A percentile compares a stretch with the other conserved stretches of the same genome.
These are phyloP conservation scores for Dendrothele bispora DNA, from an alignment of 768 basidiomycete genomes.

Conservation along the genomic window DNA sequence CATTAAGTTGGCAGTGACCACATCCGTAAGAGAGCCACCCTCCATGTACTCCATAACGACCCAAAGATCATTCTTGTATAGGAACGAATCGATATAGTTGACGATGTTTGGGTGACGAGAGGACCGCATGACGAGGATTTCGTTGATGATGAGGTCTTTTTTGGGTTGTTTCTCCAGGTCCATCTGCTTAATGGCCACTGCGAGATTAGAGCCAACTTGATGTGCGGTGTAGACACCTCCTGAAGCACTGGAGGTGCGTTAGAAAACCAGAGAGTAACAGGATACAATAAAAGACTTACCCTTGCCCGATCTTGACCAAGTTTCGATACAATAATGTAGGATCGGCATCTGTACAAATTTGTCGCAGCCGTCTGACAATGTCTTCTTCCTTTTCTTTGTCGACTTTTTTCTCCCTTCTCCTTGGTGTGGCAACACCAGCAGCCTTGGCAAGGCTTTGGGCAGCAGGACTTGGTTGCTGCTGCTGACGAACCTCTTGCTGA, in stretches of 20 bases:
- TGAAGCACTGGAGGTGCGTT: slow-evolving; percentile 80
- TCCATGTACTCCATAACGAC: slow-evolving; percentile 99
- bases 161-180: slow-evolving; percentile 99
- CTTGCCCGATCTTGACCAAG: slow-evolving; percentile 96
- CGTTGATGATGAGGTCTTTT: slow-evolving; percentile 99
- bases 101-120: slow-evolving; percentile 98
- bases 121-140: slow-evolving; percentile 98
- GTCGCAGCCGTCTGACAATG: slow-evolving; percentile 86
- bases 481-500: slow-evolving; percentile 19
- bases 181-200: slow-evolving; percentile 99
- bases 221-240: slow-evolving; percentile 99
- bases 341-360: slow-evolving; percentile 97
- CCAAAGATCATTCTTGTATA: slow-evolving; percentile 98
- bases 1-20: slow-evolving; percentile 95
- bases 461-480: slow-evolving; percentile 60
- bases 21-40: slow-evolving; percentile 91
- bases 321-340: slow-evolving; percentile 92
- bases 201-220: slow-evolving; percentile 91
- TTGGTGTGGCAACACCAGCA: slow-evolving; percentile 73
- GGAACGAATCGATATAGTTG: slow-evolving; percentile 98
- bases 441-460: slow-evolving; percentile 66
- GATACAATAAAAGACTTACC: slow-evolving; percentile 50
- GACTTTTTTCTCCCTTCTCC: slow-evolving; percentile 83
- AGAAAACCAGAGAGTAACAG: slow-evolving; percentile 5
- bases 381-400: slow-evolving; percentile 84